phyloP scores from a whole-genome alignment of 2,329 filamentous ascomycete genomes.

The Xenosphaeropsis pyriputrescens region DNA sequence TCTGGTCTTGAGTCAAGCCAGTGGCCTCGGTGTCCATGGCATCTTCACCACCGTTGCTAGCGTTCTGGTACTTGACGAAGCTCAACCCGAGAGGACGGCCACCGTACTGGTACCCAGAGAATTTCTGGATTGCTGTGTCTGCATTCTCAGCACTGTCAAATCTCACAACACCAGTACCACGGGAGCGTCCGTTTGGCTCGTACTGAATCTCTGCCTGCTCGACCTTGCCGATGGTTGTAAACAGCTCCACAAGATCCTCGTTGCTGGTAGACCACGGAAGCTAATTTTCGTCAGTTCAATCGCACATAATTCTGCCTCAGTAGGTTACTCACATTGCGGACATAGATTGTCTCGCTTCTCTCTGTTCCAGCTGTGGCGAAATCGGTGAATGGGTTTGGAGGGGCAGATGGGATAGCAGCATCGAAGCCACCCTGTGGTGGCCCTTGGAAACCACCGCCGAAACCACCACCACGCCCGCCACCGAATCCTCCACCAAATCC shows the following conservation, averaged over 20 bases:
- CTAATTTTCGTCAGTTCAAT: slow-evolving; percentile 28
- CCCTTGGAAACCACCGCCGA: slow-evolving; percentile 28
- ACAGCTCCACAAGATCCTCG: slow-evolving; percentile 89
- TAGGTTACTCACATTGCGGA: slow-evolving; percentile 70
- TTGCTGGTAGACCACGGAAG: slow-evolving; percentile 98
- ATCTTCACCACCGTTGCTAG: slow-evolving; percentile 32
- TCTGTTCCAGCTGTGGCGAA: slow-evolving; percentile 79
- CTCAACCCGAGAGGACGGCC: slow-evolving; percentile 84
- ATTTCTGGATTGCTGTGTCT: slow-evolving; percentile 90
- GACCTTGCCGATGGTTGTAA: slow-evolving; percentile 95
- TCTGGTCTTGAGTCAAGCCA: slow-evolving; percentile 90
- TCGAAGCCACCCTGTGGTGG: slow-evolving; percentile 12
- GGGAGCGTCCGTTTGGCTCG: slow-evolving; percentile 87
- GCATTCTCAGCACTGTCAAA: slow-evolving; percentile 76
- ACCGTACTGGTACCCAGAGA: slow-evolving; percentile 94
- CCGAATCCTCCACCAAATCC: slow-evolving; percentile 38
- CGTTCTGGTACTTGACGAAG: slow-evolving; percentile 83
- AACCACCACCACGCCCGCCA: slow-evolving; percentile 24
- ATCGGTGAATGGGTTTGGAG: slow-evolving; percentile 88
- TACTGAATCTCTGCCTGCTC: slow-evolving; percentile 99
- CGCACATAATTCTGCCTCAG: background rate
- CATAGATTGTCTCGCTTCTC: slow-evolving; percentile 73
- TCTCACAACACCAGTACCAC: slow-evolving; percentile 90
- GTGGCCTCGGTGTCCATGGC: slow-evolving; percentile 73
- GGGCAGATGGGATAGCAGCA: slow-evolving; percentile 30